Percentiles rank a stretch among this genome's conserved stretches.
Evolutionary conservation across 345 rosid genomes (phyloP).

Genomic region (Pseudoturritis turrita): DNA sequence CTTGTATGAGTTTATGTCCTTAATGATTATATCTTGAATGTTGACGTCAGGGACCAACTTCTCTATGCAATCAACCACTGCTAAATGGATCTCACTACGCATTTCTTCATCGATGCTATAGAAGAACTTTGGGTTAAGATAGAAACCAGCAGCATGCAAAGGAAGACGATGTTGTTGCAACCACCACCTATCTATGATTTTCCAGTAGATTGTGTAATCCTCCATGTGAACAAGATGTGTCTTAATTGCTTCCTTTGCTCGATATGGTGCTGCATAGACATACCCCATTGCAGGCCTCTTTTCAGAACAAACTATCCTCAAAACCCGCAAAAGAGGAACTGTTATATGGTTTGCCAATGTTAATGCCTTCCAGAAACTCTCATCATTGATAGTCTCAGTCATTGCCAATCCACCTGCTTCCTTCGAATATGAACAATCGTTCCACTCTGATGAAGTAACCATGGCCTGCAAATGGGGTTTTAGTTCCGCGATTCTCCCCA

Average conservation of each 20-base stretch:
- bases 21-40: conserved; percentile 68
- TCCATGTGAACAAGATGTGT: conserved; percentile 59
- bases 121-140: conserved; percentile 87
- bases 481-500: conserved; percentile 52
- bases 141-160: conserved; percentile 86
- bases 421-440: conserved; percentile 60
- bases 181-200: conserved; percentile 81
- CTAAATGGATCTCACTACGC: conserved; percentile 57
- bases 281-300: conserved; percentile 88
- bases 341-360: conserved; percentile 48
- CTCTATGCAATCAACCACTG: conserved; percentile 84
- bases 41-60: conserved; percentile 63
- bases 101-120: conserved; percentile 63
- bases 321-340: conserved; percentile 59
- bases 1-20: conserved; percentile 69
- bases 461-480: conserved; percentile 67
- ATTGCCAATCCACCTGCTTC: conserved; percentile 66
- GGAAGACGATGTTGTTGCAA: conserved; percentile 63
- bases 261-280: conserved; percentile 70
- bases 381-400: conserved; percentile 58
- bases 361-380: conserved; percentile 78
- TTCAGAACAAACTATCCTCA: conserved; percentile 49
- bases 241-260: conserved; percentile 80
- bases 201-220: conserved; percentile 73
- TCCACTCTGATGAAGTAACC: conserved; percentile 90